phyloP scores from a whole-genome alignment of 495 filamentous ascomycete genomes.

The Venustampulla echinocandica region DNA sequence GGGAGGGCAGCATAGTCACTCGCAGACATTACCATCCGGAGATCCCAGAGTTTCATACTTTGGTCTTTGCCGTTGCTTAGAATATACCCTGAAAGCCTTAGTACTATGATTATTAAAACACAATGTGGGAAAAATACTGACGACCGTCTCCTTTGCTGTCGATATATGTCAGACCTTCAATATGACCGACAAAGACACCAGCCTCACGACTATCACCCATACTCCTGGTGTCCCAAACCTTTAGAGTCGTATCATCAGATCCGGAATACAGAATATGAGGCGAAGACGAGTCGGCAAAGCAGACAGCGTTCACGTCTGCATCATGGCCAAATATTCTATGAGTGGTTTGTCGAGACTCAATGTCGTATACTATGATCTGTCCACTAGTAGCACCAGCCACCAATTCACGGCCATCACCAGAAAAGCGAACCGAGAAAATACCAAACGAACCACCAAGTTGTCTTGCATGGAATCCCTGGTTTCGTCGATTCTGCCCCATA shows the following conservation, averaged over 20 bases:
- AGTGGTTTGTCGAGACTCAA: conserved; percentile 66
- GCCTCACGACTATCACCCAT: conserved; percentile 83
- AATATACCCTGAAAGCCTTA: conserved; percentile 49
- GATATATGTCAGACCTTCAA: conserved; percentile 89
- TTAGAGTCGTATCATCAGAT: conserved; percentile 87
- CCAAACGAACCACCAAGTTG: conserved; percentile 29
- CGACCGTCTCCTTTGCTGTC: conserved; percentile 94
- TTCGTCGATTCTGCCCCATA: conserved; percentile 32
- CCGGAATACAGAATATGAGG: conserved; percentile 96
- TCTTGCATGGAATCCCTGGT: conserved; percentile 21
- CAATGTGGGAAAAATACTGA: not conserved
- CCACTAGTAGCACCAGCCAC: conserved; percentile 77
- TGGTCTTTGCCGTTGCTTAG: conserved; percentile 94
- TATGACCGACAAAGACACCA: conserved; percentile 89
- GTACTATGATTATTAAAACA: not conserved
- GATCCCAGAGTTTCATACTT: conserved; percentile 95
- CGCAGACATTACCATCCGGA: conserved; percentile 71
- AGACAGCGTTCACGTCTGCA: conserved; percentile 94
- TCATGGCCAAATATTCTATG: conserved; percentile 70
- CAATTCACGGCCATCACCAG: conserved; percentile 83
- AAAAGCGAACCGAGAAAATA: conserved; percentile 90
- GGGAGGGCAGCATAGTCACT: conserved; percentile 49
- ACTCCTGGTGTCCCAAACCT: conserved; percentile 91
- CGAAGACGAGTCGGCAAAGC: conserved; percentile 80
- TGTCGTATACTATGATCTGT: conserved; percentile 86